A percentile compares a stretch with the other conserved stretches of the same genome.
These are phyloP conservation scores for Paracamarosporium sp. DNA, from an alignment of 2,329 filamentous ascomycete species.

Conservation along the genomic window DNA sequence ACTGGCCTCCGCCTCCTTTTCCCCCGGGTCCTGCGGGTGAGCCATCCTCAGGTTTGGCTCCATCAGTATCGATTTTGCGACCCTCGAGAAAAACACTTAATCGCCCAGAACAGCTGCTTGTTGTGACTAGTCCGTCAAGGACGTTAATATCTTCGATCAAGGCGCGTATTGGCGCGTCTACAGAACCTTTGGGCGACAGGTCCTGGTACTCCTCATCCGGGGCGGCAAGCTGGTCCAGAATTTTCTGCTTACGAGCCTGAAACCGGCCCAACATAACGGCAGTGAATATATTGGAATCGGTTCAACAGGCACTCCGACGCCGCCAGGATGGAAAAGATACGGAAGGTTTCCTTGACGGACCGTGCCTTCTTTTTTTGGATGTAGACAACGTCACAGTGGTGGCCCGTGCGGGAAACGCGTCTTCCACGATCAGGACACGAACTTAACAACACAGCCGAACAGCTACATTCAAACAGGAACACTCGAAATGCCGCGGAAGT, in stretches of 20 bases:
- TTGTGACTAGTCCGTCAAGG: slow-evolving; percentile 80
- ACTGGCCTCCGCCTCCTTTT: slow-evolving; percentile 79
- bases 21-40: slow-evolving; percentile 72
- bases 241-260: slow-evolving; percentile 69
- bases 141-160: slow-evolving; percentile 81
- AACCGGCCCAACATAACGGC: slow-evolving; percentile 43
- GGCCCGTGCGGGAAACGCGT: slow-evolving; percentile 8
- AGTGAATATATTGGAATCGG: no score
- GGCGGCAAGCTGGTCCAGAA: slow-evolving; percentile 72
- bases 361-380: slow-evolving; percentile 5
- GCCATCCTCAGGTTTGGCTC: slow-evolving; percentile 15
- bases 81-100: slow-evolving; percentile 90
- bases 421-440: not conserved
- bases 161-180: slow-evolving; percentile 79
- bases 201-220: slow-evolving; percentile 79
- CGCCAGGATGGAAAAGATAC: not conserved
- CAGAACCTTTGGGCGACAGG: slow-evolving; percentile 84
- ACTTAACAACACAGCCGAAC: not conserved
- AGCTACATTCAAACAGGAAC: not conserved
- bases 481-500: slow-evolving; percentile 37
- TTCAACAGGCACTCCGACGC: not conserved
- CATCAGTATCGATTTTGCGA: slow-evolving; percentile 52
- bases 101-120: slow-evolving; percentile 89
- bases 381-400: slow-evolving; percentile 8
- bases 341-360: slow-evolving; percentile 7